Base-by-base conservation (phyloP, 140 eudicot genomes). In the Anethum foeniculum region DNA sequence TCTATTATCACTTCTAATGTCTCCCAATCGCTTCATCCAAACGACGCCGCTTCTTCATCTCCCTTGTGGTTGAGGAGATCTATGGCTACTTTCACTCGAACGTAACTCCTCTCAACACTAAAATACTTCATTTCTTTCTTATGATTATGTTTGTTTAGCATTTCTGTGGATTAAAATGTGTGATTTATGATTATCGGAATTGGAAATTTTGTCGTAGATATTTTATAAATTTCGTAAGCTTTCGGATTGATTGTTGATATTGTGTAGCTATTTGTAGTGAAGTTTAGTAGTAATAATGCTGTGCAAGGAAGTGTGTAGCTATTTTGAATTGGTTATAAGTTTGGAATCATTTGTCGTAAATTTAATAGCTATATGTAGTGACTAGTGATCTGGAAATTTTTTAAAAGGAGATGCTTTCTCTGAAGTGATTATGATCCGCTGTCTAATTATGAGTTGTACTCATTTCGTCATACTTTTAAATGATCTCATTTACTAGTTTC, bases 11-110 rank as follows among this genome's bases (percentile, higher is more conserved):
- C 87, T 21, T 48, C 87, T 38, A 82, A 79, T 60, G 54, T 83
- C 72, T 6, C 82, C 28, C 92, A 87, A n/a, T 84, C 90, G 28
- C 8, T 83, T 62, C 79, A 84, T 41, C 81, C 86, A 64, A 81
- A 89, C 88, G 97, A 84, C 0, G 49, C 58, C 51, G 51, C 85
- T 51, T 38, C 52, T 0, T 73, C 81, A 75, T 7, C 82, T 48
- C 88, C 32, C 32, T n/a, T 90, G 0, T 90, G 91, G 80, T 77
- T 47, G 51, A 47, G 71, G 49, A 36, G 80, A 54, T 77, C 80
- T 14, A 77, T 56, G 80, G 80, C 72, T 11, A 77, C 80, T 41
- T 77, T 77, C 52, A 58, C 71, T 23, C 80, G 80, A 54, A 77
- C 80, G 80, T 77, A 38, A 54, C 71, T 34, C 38, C 13, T 44